Percentiles rank a stretch among this genome's conserved stretches.
Evolutionary conservation across 106 monocot genomes (phyloP).

Genomic region (Iris macrosiphon): DNA sequence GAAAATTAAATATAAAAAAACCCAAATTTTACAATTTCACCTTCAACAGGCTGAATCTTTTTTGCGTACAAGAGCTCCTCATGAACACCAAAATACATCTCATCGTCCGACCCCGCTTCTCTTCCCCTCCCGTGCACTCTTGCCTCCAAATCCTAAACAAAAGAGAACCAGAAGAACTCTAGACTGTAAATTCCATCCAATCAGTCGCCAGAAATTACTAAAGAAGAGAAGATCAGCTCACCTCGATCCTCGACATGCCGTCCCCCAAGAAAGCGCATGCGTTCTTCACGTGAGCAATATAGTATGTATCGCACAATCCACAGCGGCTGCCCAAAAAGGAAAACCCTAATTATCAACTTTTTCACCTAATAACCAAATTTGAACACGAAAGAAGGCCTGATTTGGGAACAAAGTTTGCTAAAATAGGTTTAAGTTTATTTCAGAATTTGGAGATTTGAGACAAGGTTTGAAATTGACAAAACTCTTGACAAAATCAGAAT

Average conservation of each 20-base stretch:
- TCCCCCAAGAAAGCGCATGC: slow-evolving; percentile 94
- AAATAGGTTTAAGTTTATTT: no score
- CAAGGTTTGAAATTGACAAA: background rate
- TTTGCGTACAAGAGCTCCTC: slow-evolving; percentile 82
- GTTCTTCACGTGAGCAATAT: slow-evolving; percentile 82
- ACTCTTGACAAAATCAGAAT: background rate
- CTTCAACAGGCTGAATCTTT: slow-evolving; percentile 76
- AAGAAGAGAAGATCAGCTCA: background rate
- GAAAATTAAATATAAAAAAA: no score
- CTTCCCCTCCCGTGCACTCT: slow-evolving; percentile 79
- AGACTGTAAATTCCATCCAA: slow-evolving; percentile 1
- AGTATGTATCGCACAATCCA: slow-evolving; percentile 94
- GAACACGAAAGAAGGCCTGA: background rate
- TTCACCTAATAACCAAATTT: background rate
- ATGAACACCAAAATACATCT: slow-evolving; percentile 81
- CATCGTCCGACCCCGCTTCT: slow-evolving; percentile 50
- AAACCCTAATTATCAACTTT: background rate
- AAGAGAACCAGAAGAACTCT: background rate
- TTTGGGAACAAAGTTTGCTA: no score
- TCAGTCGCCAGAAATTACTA: background rate
- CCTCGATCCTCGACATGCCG: slow-evolving; percentile 93
- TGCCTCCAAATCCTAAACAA: slow-evolving; percentile 54
- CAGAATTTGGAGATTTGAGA: background rate
- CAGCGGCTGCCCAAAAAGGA: slow-evolving; percentile 38
- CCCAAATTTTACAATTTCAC: slow-evolving; percentile 12